Base-by-base conservation (phyloP, 345 rosid species). In the Melaleuca quinquenervia region DNA sequence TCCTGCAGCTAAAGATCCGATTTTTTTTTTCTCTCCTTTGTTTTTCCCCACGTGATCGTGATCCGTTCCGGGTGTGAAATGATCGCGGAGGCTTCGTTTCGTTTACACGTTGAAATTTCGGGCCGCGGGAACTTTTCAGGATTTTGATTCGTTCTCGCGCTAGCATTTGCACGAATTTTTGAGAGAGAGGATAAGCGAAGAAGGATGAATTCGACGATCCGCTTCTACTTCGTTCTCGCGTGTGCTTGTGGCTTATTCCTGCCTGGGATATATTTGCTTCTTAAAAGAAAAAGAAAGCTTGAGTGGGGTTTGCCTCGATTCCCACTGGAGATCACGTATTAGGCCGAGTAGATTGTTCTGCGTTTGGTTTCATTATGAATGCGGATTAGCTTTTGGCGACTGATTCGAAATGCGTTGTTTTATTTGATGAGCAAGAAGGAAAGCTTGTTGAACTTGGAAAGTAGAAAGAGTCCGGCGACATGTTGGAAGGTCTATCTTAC, bases 401-500 rank as follows among this genome's bases (percentile, higher is more conserved):
- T 20, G 26, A 36, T 36, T 70, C 80, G 48, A 70, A 36, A 70
- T 70, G 24, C 48, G 26, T 70, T 70, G 80, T 70, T 24, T 70
- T 70, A 16, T 70, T 18, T 36, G 6, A 70, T 70, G 80, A 36
- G 80, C 80, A 70, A 70, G 48, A 70, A 70, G 80, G 32, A 70
- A 70, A 36, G 80, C 48, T 18, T 48, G 48, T 36, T 36, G 80
- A 48, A 36, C 48, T 70, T 18, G 48, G 80, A 70, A 32, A 36
- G 80, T 70, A 70, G 48, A 60, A 75, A 36, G 36, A 85, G 36
- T 85, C 84, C n/a, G 18, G 64, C 75, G 86, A 88, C 56, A 92
- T 93, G 96, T 90, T 94, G 92, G 95, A 93, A 86, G 91, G 89
- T 83, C 92, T 91, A 74, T 85, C 89, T 83, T 92, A 86, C 87